Evolutionary conservation across 1,139 yeast genomes (phyloP), one percentile per base, ranked within the genome.

Genomic region (Zygosaccharomyces pseudobailii): DNA sequence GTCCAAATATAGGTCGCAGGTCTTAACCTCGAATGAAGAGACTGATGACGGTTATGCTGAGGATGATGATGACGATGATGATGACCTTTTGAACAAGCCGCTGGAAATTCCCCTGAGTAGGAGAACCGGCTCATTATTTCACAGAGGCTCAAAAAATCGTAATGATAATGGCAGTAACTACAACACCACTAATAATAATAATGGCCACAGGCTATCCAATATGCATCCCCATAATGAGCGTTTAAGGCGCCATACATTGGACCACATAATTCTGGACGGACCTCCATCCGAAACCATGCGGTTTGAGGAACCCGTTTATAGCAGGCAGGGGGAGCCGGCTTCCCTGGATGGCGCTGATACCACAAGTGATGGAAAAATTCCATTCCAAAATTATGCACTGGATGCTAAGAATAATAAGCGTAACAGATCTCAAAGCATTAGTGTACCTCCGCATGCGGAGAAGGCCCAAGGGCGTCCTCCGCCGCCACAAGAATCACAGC

Each of bases 21-120:
- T 49, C 22, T 35, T 44, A 5, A 43, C 43, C 19, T 46, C 48
- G n/a, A 43, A 49, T 21, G 62, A 55, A 5, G 64, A 59, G 22
- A 57, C 60, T 5, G 67, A 62, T 38, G 68, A 63, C 25, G 66
- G 65, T 10, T 58, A 62, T 40, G 66, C 64, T 6, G 59, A 54
- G 6, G 65, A 63, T 32, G 69, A 65, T 33, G 73, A 63, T 32
- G 66, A 54, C 25, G 58, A 57, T 19, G 65, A 63, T 36, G 62
- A 57, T 9, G 64, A 69, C 27, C 66, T 65, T 28, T 70, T 70
- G 42, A 70, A 66, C 8, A 57, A 67, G 42, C 61, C 75, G 19
- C 61, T 66, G 47, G 76, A 72, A 37, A 73, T 75, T 36, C 54
- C 69, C 8, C 55, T 61, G 32, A 42, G 50, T 25, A 48, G 51